Evolutionary conservation across 1,284 basidiomycete genomes (phyloP), one percentile per base, ranked within the genome.

Genomic region (Fomitopsis pinicola): DNA sequence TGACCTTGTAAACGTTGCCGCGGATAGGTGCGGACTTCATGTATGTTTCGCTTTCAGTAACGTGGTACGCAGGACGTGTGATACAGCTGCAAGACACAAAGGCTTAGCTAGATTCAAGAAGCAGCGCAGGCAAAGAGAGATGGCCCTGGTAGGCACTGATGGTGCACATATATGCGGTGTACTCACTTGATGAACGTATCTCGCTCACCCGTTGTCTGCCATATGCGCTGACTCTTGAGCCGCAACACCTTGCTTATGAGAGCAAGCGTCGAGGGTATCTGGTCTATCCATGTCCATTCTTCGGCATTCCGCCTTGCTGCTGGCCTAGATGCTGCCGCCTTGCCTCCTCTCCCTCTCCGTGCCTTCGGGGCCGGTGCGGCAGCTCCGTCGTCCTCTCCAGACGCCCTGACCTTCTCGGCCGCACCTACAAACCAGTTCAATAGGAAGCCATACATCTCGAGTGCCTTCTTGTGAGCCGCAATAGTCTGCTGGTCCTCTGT

Each of bases 401-500:
- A 75, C 3, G 78, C 77, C 58, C 87, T 88, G 59, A 88, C 84
- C 65, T 88, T 89, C 74, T 96, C 93, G 1, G 87, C 89, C 0
- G 85, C 86, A 17, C 77, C 76, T 22, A 92, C 88, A 70, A 94
- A 94, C 94, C 94, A 97, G 65, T 88, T 81, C 8, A 97, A 74
- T 22, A 97, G 77, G 72, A 97, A 97, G 3, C 89, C 90, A 73
- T 93, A 97, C 79, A 91, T 88, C 73, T 97, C 95, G 55, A 97
- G 78, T 0, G 92, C 85, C 1, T 73, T 70, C 71, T 89, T 89
- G 75, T 95, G 93, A 0, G 81, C 73, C 66, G 85, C 77, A 62
- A 89, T 86, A 0, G 82, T 81, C 53, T 91, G 84, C 63, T 88
- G 86, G 59, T 93, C 89, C 22, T 87, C 87, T 38, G 86, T 78